Conservation (phyloP, 768 basidiomycete species). For the Floccularia luteovirens region DNA sequence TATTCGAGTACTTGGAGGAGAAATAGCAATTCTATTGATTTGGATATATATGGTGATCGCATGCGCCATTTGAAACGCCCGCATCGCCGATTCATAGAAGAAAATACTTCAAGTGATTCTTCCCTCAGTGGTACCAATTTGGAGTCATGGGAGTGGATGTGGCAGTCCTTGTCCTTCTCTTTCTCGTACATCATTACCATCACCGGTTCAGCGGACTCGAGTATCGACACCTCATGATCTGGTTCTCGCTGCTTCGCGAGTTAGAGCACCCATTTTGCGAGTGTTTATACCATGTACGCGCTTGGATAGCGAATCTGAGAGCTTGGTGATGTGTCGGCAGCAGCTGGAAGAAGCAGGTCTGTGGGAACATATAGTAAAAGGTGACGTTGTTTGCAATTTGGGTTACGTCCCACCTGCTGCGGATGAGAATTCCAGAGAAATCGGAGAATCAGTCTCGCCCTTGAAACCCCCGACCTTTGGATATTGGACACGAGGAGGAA, state of each 20-base stretch:
- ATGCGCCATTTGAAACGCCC: constrained; percentile 21
- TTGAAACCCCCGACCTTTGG: too few species aligned
- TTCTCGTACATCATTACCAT: neutral
- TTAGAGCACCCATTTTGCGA: constrained; percentile 65
- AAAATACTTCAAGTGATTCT: constrained; percentile 38
- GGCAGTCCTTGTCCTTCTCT: neutral
- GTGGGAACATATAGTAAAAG: constrained; percentile 69
- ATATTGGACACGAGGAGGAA: too few species aligned
- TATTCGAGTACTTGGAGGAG: constrained; percentile 19
- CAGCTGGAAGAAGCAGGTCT: constrained; percentile 62
- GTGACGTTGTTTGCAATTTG: constrained; percentile 76
- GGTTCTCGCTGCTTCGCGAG: constrained; percentile 45
- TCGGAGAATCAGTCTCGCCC: constrained; percentile 7
- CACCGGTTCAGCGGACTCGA: constrained; percentile 9
- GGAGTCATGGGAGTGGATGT: too few species aligned
- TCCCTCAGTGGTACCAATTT: constrained; percentile 21
- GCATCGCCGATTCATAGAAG: constrained; percentile 33
- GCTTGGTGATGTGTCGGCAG: constrained; percentile 53
- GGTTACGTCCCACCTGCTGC: constrained; percentile 57
- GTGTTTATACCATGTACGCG: constrained; percentile 67
- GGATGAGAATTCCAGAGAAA: constrained; percentile 18
- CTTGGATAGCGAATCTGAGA: constrained; percentile 33
- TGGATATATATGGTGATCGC: neutral
- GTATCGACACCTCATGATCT: constrained; percentile 53
- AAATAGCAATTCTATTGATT: constrained; percentile 1